phyloP scores from a whole-genome alignment of 2,329 filamentous ascomycete species.

The Ophiostoma tasmaniense region DNA sequence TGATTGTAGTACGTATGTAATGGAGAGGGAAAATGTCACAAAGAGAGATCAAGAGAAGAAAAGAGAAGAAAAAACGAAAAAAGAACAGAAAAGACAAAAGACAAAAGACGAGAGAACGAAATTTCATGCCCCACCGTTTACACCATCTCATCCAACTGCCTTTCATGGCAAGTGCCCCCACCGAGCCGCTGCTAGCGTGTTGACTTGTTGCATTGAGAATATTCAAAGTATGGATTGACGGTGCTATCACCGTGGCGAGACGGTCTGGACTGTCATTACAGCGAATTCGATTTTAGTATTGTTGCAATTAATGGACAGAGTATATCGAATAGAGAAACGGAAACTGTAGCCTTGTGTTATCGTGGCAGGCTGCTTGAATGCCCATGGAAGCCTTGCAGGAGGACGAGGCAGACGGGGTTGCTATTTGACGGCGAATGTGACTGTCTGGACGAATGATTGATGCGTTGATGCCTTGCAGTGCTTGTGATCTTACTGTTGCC shows the following conservation, averaged over 20 bases:
- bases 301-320: not conserved
- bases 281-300: not conserved
- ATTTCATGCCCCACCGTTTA: not conserved
- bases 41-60: too few species aligned
- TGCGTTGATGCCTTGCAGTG: too few species aligned
- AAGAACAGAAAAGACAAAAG: not conserved
- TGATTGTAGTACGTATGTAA: not conserved
- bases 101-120: not conserved
- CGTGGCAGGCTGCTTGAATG: not conserved
- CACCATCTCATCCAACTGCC: conserved; percentile 9
- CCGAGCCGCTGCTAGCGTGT: conserved; percentile 6
- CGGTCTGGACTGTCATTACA: not conserved
- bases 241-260: not conserved
- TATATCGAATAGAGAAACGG: not conserved
- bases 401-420: not conserved
- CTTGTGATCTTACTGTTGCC: too few species aligned
- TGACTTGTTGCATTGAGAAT: not conserved
- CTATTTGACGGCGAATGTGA: not conserved
- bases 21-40: too few species aligned
- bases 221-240: not conserved
- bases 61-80: too few species aligned
- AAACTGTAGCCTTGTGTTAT: not conserved
- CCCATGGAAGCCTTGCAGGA: not conserved
- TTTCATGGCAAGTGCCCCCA: conserved; percentile 13
- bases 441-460: too few species aligned